Evolutionary conservation across 106 monocot genomes (phyloP).

Genomic region (Dendrobium chrysotoxum): DNA sequence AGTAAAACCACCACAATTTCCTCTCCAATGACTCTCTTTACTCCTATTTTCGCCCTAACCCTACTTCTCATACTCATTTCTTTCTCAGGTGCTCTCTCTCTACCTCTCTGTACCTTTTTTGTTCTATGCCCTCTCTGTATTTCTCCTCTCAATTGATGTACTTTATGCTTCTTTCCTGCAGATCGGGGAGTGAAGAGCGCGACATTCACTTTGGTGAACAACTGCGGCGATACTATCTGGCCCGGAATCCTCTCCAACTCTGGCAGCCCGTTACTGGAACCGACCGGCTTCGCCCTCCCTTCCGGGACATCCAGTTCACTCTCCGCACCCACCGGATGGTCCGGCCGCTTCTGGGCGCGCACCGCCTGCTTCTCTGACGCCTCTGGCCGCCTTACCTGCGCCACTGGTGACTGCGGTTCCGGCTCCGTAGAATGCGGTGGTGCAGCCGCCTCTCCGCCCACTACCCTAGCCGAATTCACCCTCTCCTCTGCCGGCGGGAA

Average conservation of each 20-base stretch:
- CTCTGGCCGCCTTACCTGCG: slow-evolving; percentile 37
- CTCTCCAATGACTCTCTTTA: neutral
- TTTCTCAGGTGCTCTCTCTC: neutral
- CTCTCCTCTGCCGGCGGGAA: slow-evolving; percentile 17
- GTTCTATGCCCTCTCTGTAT: no score
- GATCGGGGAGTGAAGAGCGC: neutral
- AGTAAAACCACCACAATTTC: neutral
- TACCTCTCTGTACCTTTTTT: neutral
- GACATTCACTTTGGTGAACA: neutral
- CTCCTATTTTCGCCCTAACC: neutral
- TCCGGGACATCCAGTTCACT: neutral
- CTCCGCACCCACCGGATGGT: slow-evolving; percentile 38
- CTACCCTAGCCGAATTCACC: slow-evolving; percentile 67
- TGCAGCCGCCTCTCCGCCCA: slow-evolving; percentile 53
- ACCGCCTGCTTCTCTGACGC: slow-evolving; percentile 49
- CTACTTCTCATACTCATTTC: neutral
- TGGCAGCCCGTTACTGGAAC: neutral
- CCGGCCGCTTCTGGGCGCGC: slow-evolving; percentile 73
- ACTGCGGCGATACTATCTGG: slow-evolving; percentile 7
- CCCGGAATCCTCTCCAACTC: slow-evolving; percentile 5
- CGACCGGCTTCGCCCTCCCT: slow-evolving; percentile 1
- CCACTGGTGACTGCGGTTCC: slow-evolving; percentile 73
- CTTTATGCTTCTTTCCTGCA: neutral
- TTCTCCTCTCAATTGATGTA: neutral
- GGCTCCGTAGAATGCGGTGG: slow-evolving; percentile 51